Base-by-base conservation (phyloP, 768 basidiomycete genomes). In the Tricholoma sp. region DNA sequence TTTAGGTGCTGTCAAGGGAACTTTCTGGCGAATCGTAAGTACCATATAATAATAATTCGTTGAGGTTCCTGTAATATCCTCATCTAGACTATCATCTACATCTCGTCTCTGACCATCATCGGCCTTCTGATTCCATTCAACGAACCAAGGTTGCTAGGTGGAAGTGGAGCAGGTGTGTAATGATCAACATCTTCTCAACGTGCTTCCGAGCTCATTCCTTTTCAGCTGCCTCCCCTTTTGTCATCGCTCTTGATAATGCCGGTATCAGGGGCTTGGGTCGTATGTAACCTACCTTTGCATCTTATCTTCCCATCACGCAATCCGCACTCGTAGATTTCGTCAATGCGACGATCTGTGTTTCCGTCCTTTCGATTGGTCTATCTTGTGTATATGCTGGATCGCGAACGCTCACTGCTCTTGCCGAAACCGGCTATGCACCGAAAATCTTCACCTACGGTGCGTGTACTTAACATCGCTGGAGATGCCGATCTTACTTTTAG, bases 381-480 rank as follows among this genome's bases (percentile, higher is more conserved):
- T 75, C 77, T 37, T 76, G 72, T 55, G 74, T 79, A 6, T 79
- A 77, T 53, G 76, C 75, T 33, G 75, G 74, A 11, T 79, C 77
- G 6, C 70, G 76, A 53, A 79, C 76, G 1, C 63, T 79, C 34
- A 73, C 75, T 41, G 77, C 77, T 12, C 71, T 79, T 39, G 76
- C 74, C 17, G 76, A 79, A 61, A 77, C 76, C 11, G 77, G 77
- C 10, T 79, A 75, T 52, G 76, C 77, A 1, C 77, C 77, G n/a
- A 72, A 62, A 45, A 59, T 75, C 50, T 76, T 79, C 55, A 50
- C 69, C 24, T 79, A 76, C 62, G 70, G 69, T 70, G 50, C 12
- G 58, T 48, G 12, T 31, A 36, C 8, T 42, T 2, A 17, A 11
- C 11, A 28, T 13, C 17, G 8, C 3, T 17, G 9, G 15, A 36